phyloP scores from a whole-genome alignment of 2,329 filamentous ascomycete species.

The Teratosphaeria gauchensis region DNA sequence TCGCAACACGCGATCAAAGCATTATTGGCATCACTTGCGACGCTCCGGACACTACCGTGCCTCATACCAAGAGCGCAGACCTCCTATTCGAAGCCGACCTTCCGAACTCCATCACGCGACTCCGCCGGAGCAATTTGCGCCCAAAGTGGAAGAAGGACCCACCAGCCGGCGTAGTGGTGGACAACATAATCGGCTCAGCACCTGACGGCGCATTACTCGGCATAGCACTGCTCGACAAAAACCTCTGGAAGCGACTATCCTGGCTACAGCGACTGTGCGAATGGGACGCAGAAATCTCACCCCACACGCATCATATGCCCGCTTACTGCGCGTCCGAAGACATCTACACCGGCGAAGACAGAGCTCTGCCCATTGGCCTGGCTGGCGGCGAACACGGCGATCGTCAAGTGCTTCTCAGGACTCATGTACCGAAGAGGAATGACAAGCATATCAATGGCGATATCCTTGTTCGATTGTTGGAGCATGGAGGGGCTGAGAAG shows the following conservation, averaged over 20 bases:
- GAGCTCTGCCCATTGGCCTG: slow-evolving; percentile 19
- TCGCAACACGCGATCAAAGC: slow-evolving; percentile 15
- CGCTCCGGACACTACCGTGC: background rate
- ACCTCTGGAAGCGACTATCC: slow-evolving; percentile 58
- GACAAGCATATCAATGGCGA: slow-evolving; percentile 36
- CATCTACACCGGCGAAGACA: slow-evolving; percentile 7
- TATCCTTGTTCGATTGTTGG: slow-evolving; percentile 26
- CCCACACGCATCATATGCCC: slow-evolving; percentile 11
- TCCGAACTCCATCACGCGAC: slow-evolving; percentile 31
- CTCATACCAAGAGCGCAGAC: slow-evolving; percentile 10
- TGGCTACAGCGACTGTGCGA: slow-evolving; percentile 59
- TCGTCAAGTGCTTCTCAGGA: slow-evolving; percentile 19
- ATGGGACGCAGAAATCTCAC: slow-evolving; percentile 24
- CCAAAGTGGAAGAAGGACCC: slow-evolving; percentile 27
- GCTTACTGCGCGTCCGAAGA: slow-evolving; percentile 8
- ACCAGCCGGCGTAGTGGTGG: slow-evolving; percentile 31
- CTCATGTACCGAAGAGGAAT: slow-evolving; percentile 4
- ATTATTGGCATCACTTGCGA: slow-evolving; percentile 17
- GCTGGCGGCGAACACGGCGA: slow-evolving; percentile 4
- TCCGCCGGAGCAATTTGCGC: slow-evolving; percentile 42
- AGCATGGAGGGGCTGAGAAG: slow-evolving; percentile 14
- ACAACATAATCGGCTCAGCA: slow-evolving; percentile 41
- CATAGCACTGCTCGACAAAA: slow-evolving; percentile 54
- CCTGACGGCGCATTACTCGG: slow-evolving; percentile 43
- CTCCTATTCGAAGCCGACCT: slow-evolving; percentile 35